phyloP scores from a whole-genome alignment of 1,284 basidiomycete genomes.

The Ustilago cynodontis region DNA sequence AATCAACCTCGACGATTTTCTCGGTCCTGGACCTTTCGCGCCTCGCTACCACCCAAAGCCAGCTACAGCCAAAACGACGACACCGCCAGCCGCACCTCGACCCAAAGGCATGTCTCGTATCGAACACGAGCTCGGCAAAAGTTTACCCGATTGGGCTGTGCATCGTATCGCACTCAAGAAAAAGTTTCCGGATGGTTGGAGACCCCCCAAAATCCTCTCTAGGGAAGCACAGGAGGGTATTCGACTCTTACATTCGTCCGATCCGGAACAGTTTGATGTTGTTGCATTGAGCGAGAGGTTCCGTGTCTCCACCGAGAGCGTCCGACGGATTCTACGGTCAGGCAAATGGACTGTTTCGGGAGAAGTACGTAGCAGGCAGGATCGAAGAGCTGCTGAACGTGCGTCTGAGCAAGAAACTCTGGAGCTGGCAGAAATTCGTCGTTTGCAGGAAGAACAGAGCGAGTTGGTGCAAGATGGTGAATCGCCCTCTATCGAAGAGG shows the following conservation, averaged over 20 bases:
- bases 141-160: slow-evolving; percentile 58
- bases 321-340: slow-evolving; percentile 62
- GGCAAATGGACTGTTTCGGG: slow-evolving; percentile 43
- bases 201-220: slow-evolving; percentile 64
- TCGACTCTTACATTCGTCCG: slow-evolving; percentile 56
- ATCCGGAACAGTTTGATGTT: slow-evolving; percentile 61
- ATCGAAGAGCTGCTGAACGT: slow-evolving; percentile 40
- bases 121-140: slow-evolving; percentile 58
- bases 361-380: slow-evolving; percentile 38
- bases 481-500: slow-evolving; percentile 38
- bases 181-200: slow-evolving; percentile 66
- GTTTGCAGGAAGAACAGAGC: slow-evolving; percentile 32
- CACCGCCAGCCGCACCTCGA: slow-evolving; percentile 22
- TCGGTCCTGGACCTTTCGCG: slow-evolving; percentile 45
- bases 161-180: slow-evolving; percentile 57
- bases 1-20: slow-evolving; percentile 54
- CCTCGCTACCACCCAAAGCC: slow-evolving; percentile 24
- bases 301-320: slow-evolving; percentile 59
- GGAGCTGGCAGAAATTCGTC: slow-evolving; percentile 41
- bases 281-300: slow-evolving; percentile 55
- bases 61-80: slow-evolving; percentile 8
- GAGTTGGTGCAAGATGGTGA: slow-evolving; percentile 42
- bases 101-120: slow-evolving; percentile 62
- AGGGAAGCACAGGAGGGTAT: slow-evolving; percentile 66
- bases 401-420: slow-evolving; percentile 32